Conservation (phyloP, 2,329 filamentous ascomycete species). For the Nemania sp. region DNA sequence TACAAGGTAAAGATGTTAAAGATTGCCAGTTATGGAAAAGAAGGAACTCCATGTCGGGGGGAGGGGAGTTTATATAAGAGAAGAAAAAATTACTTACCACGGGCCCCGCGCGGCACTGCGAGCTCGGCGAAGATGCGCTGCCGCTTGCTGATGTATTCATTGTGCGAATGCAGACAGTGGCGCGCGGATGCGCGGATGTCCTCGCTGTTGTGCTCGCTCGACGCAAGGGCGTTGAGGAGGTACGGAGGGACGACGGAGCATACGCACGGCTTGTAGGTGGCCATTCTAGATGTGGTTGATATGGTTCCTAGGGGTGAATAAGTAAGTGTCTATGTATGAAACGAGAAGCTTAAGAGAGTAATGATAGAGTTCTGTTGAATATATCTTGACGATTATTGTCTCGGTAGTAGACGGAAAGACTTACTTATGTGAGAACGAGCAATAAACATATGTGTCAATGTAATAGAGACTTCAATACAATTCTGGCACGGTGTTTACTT, state of each 20-base stretch:
- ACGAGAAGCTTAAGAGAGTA: neutral
- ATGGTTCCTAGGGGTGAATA: no score
- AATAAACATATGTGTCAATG: no score
- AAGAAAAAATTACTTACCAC: no score
- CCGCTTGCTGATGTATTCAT: constrained; percentile 38
- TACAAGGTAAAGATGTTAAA: no score
- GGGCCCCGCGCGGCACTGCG: constrained; percentile 39
- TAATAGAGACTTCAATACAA: no score
- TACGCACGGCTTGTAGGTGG: constrained; percentile 27
- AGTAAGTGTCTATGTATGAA: constrained; percentile 6
- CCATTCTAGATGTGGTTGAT: constrained; percentile 28
- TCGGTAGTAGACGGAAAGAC: no score
- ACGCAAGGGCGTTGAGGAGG: constrained; percentile 48
- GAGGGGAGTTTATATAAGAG: no score
- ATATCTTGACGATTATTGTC: no score
- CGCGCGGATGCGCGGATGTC: constrained; percentile 43
- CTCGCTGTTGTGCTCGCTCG: constrained; percentile 45
- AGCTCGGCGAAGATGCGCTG: constrained; percentile 43
- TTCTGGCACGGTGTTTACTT: no score
- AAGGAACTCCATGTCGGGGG: no score
- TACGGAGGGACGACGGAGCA: constrained; percentile 53
- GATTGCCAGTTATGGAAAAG: no score
- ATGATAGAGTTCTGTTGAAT: neutral
- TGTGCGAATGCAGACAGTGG: constrained; percentile 41
- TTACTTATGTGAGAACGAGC: no score